These are phyloP conservation scores for Septoria petroselini DNA, from an alignment of 2,329 filamentous ascomycete genomes.

Conservation along the genomic window DNA sequence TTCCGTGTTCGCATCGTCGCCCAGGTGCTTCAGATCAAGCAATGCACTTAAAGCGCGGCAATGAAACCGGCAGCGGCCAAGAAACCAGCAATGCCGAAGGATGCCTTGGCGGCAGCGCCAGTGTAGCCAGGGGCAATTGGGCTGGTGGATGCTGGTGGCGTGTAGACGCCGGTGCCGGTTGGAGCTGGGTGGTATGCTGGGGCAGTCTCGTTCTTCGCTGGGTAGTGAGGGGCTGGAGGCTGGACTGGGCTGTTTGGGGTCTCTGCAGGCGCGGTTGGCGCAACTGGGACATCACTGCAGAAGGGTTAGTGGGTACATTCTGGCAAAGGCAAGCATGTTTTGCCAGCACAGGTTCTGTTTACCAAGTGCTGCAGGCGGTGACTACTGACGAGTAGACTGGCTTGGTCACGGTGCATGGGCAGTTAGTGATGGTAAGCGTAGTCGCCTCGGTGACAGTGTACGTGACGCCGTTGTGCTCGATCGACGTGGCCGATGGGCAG, in stretches of 20 bases:
- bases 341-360: constrained; percentile 16
- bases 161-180: constrained; percentile 17
- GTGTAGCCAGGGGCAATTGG: constrained; percentile 23
- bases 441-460: constrained; percentile 29
- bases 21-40: neutral
- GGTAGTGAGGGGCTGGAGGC: constrained; percentile 15
- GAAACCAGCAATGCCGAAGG: constrained; percentile 24
- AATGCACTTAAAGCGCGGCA: constrained; percentile 25
- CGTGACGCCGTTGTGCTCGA: constrained; percentile 24
- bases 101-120: constrained; percentile 26
- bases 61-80: constrained; percentile 27
- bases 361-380: constrained; percentile 26
- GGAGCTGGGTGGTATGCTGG: constrained; percentile 1
- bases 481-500: constrained; percentile 25
- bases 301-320: constrained; percentile 6
- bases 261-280: constrained; percentile 8
- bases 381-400: constrained; percentile 28
- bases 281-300: constrained; percentile 9
- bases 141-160: constrained; percentile 16
- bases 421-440: constrained; percentile 26
- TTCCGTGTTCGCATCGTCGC: constrained; percentile 5
- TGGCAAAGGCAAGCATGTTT: neutral
- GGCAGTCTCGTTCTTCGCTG: constrained; percentile 17
- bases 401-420: constrained; percentile 28
- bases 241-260: constrained; percentile 10